phyloP scores from a whole-genome alignment of 2,329 filamentous ascomycete genomes.

The Diplocarpon rosae region DNA sequence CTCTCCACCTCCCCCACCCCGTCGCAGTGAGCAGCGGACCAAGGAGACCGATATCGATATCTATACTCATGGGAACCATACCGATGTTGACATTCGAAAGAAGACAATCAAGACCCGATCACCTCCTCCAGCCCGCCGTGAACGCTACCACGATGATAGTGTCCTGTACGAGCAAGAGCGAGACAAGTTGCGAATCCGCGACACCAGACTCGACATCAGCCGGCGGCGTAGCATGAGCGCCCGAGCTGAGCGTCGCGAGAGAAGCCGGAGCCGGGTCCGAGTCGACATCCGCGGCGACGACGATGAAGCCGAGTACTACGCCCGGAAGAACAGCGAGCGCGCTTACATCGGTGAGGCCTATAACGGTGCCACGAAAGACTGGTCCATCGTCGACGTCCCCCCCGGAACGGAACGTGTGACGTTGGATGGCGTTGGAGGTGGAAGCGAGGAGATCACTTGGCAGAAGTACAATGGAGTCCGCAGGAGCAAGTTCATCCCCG shows the following conservation, averaged over 20 bases:
- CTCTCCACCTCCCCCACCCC: conserved; percentile 25
- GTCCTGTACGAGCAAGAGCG: conserved; percentile 44
- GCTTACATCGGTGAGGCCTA: conserved; percentile 62
- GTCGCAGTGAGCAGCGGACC: conserved; percentile 13
- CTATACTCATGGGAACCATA: conserved; percentile 40
- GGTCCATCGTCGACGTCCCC: conserved; percentile 75
- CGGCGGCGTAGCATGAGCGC: conserved; percentile 22
- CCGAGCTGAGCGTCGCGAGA: conserved; percentile 12
- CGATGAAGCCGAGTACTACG: conserved; percentile 50
- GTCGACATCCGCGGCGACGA: conserved; percentile 24
- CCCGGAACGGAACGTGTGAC: conserved; percentile 73
- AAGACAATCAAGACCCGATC: conserved; percentile 12
- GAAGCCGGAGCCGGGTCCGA: conserved; percentile 12
- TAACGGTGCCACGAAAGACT: conserved; percentile 63
- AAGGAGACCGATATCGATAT: conserved; percentile 52
- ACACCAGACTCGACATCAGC: conserved; percentile 20
- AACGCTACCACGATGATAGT: conserved; percentile 51
- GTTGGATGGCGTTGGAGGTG: conserved; percentile 70
- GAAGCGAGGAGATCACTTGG: conserved; percentile 67
- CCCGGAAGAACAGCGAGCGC: conserved; percentile 57
- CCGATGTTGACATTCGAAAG: conserved; percentile 43
- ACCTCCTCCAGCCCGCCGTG: conserved; percentile 25
- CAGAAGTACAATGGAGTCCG: conserved; percentile 69
- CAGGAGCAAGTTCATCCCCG: conserved; percentile 61
- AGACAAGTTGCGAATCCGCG: conserved; percentile 28